Evolutionary conservation across 768 basidiomycete genomes (phyloP), one percentile per base, ranked within the genome.

Genomic region (Pleurotus pulmonarius): DNA sequence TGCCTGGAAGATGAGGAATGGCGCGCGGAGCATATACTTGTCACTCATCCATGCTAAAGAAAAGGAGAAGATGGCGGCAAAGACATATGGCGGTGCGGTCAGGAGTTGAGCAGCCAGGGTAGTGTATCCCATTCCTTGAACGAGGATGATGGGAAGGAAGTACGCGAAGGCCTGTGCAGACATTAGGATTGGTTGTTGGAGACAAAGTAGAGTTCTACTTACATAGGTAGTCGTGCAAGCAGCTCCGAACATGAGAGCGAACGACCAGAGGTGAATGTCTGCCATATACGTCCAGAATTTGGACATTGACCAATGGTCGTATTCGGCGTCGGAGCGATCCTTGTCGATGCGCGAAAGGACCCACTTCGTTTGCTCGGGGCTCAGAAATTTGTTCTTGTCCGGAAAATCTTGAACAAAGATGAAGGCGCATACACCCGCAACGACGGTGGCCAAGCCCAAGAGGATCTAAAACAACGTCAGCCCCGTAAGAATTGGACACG

Each of bases 11-110:
- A 58, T 67, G 29, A 77, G 64, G 61, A 71, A 72, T 2, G 67
- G 56, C 2, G 71, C 74, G 12, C 74, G 67, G 29, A 66, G 62
- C 38, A 63, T 67, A 8, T 69, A 69, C 60, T 63, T 70, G 57
- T 77, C 74, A 18, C 73, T 68, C 29, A 75, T 57, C 63, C 69
- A 73, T 7, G 75, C 73, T 46, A 75, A 74, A 56, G 63, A 59
- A 55, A 70, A 75, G 56, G 63, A 65, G 25, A 68, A 70, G 18
- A 71, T 60, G 11, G 71, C 73, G 24, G 70, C 70, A 55, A 69
- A 65, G 9, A 69, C 64, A 46, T 65, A 68, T 11, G 73, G 74
- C 15, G 73, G 73, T 7, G 74, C 69, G 11, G 68, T 70, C 16
- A 74, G 66, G n/a, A 70, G 56, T 15, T 72, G 61, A 9, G 74